Conservation (phyloP, 2,329 filamentous ascomycete genomes). For the Penicillium sp. region DNA sequence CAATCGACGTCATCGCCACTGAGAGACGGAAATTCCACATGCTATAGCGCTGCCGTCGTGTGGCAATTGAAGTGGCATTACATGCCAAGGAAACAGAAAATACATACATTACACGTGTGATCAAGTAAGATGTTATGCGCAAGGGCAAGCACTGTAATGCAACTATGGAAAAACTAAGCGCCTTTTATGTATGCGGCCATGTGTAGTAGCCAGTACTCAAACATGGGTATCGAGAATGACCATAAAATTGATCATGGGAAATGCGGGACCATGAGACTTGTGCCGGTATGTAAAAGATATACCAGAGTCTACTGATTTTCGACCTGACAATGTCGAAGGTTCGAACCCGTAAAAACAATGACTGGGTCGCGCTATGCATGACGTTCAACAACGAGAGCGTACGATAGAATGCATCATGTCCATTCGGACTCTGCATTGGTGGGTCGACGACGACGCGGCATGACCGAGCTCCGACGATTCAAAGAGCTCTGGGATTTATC, state of each 20-base stretch:
- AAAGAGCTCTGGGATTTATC: constrained; percentile 31
- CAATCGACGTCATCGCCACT: constrained; percentile 8
- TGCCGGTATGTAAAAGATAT: no score
- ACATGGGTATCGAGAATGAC: constrained; percentile 7
- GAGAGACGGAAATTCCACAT: not conserved
- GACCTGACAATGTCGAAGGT: no score
- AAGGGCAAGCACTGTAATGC: not conserved
- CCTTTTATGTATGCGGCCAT: constrained; percentile 11
- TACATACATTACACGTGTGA: no score
- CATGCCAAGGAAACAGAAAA: no score
- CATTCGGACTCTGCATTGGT: constrained; percentile 36
- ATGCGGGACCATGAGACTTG: no score
- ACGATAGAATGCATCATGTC: constrained; percentile 14
- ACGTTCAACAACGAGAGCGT: no score
- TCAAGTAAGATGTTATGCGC: not conserved
- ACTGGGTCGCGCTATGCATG: no score
- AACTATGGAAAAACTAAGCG: no score
- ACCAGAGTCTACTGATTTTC: no score
- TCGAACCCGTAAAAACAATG: constrained; percentile 2
- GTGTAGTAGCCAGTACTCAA: constrained; percentile 20
- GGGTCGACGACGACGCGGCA: constrained; percentile 33
- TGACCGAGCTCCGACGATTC: constrained; percentile 30
- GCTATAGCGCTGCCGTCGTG: no score
- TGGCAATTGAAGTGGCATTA: not conserved
- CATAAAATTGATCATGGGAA: constrained; percentile 3